Base-by-base conservation (phyloP, 306 rosid species). In the Lotus japonicus region DNA sequence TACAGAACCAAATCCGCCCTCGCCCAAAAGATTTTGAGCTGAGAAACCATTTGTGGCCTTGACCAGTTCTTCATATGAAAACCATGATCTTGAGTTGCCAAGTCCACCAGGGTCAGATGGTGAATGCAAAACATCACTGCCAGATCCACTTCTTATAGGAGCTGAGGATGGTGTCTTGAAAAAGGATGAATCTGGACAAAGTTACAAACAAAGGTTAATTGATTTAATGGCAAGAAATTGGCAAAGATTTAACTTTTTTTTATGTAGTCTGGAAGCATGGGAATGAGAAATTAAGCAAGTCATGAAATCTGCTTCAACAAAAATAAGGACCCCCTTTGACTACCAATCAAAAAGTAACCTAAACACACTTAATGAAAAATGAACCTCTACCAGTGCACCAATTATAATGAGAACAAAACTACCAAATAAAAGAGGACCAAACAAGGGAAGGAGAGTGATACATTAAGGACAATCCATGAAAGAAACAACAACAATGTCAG, bases 1-100 rank as follows among this genome's bases (percentile, higher is more conserved):
- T 19, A 94, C 98, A 65, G 71, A 82, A 68, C 98, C 97, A 77
- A 88, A 94, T 58, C 98, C 98, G 14, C 98, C 98, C 84, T 88
- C 92, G 8, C 97, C 98, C 84, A 90, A 80, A 51, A 94, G 86
- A 84, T 88, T 90, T 53, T 82, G 68, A 26, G 79, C 26, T 13
- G 95, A 85, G 87, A 94, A 94, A 10, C 79, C 83, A 78, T 88
- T 82, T 58, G 97, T 94, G 33, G 95, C 95, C 81, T 76, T 84
- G 51, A 60, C 66, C 66, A 94, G 81, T 80, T 86, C 97, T 57
- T 86, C 97, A 71, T 86, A 90, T 11, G 97, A 77, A 79, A 94
- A 94, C 86, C 86, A 88, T 68, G 95, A 49, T 86, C 94, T 86
- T 59, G 98, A 90, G 76, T 90, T 75, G 44, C 96, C 89, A 46